Conservation (phyloP, 345 rosid species). For the Camelina sativa region DNA sequence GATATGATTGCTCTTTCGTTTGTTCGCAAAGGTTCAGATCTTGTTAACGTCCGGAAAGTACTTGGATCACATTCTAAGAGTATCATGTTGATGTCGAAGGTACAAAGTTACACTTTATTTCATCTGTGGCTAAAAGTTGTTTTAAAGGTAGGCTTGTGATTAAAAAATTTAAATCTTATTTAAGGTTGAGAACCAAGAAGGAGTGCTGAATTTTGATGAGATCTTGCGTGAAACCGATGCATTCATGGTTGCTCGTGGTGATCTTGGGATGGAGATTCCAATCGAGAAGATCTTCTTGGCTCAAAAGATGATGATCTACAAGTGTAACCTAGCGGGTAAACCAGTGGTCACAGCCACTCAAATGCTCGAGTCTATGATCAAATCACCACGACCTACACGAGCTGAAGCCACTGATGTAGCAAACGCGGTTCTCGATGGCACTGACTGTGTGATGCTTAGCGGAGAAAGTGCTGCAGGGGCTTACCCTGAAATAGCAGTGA, state of each 20-base stretch:
- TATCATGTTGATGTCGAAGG: conserved; percentile 43
- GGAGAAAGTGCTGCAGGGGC: conserved; percentile 36
- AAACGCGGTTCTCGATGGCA: conserved; percentile 34
- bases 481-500: conserved; percentile 31
- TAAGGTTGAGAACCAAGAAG: conserved; percentile 75
- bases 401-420: conserved; percentile 38
- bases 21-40: conserved; percentile 65
- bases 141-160: not conserved
- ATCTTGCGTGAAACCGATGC: conserved; percentile 63
- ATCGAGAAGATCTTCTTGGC: conserved; percentile 84
- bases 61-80: conserved; percentile 51
- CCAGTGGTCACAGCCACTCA: conserved; percentile 36
- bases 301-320: conserved; percentile 65
- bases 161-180: conserved; percentile 11
- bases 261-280: conserved; percentile 85
- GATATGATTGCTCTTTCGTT: conserved; percentile 62
- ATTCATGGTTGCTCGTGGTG: conserved; percentile 89
- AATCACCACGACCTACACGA: conserved; percentile 33
- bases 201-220: conserved; percentile 64
- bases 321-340: conserved; percentile 58
- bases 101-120: not conserved
- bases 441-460: conserved; percentile 35
- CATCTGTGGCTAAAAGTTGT: conserved; percentile 1
- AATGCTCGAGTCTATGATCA: conserved; percentile 36
- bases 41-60: conserved; percentile 54